Percentiles rank a stretch among this genome's conserved stretches.
Conservation (phyloP, 1,284 basidiomycete species). For the Filobasidium uniguttulatum region DNA sequence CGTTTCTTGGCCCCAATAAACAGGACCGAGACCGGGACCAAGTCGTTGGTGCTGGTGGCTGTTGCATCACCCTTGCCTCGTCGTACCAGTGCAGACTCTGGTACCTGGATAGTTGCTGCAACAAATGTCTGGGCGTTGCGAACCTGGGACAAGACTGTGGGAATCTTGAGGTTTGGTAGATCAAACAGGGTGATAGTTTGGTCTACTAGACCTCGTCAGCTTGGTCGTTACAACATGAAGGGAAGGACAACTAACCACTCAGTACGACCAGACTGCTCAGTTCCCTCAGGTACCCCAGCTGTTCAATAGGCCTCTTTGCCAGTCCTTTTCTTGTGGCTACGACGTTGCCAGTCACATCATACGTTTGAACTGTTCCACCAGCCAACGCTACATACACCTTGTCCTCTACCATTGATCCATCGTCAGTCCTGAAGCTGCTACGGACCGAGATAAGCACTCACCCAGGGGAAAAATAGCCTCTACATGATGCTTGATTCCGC, state of each 20-base stretch:
- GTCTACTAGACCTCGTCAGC: conserved; percentile 21
- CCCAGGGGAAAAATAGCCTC: conserved; percentile 20
- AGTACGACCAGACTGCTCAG: conserved; percentile 67
- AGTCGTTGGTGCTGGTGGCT: conserved; percentile 39
- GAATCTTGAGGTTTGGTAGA: conserved; percentile 48
- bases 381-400: conserved; percentile 62
- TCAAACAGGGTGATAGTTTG: conserved; percentile 40
- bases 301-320: conserved; percentile 61
- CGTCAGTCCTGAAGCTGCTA: background rate
- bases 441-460: background rate
- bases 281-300: conserved; percentile 68
- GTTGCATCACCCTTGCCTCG: too few species aligned
- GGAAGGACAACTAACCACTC: conserved; percentile 47
- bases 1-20: conserved; percentile 75
- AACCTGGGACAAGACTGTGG: conserved; percentile 55
- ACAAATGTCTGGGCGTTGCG: conserved; percentile 70
- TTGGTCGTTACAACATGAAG: background rate
- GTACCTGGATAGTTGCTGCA: conserved; percentile 39
- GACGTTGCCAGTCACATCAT: background rate
- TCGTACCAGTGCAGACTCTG: background rate
- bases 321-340: conserved; percentile 49
- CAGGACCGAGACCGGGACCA: conserved; percentile 56
- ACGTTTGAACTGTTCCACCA: conserved; percentile 51
- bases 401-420: conserved; percentile 45
- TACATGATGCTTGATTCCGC: conserved; percentile 20